Base-by-base conservation (phyloP, 495 filamentous ascomycete genomes). In the Tuber calosporum region DNA sequence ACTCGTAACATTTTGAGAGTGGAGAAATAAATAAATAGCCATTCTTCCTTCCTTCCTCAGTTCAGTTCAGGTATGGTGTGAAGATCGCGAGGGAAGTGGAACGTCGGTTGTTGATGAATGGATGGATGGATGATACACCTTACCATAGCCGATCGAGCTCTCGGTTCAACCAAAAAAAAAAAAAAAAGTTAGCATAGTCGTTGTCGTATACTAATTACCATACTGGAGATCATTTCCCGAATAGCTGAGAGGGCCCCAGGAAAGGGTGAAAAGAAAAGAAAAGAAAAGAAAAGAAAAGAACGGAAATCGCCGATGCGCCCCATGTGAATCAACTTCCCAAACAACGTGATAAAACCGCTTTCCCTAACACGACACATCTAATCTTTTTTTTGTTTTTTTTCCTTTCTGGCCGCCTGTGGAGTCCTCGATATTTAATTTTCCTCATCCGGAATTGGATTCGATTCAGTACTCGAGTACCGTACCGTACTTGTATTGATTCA, bases 261-360 rank as follows among this genome's bases (percentile, higher is more conserved):
- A 30, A 30, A 11, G 48, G 53, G 20, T 43, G 42, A 13, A 62
- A 17, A 3, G n/a, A 15, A 30, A n/a, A 26, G 53, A 62, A 62
- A 30, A 3, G n/a, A 15, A 30, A n/a, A 26, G 53, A 62, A 62
- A 30, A n/a, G n/a, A n/a, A n/a, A n/a, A 3, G n/a, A 15, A 30
- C 53, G 53, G 53, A 62, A 62, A 30, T 62, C 53, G 53, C 53
- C 53, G 53, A 62, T 62, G 9, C 26, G n/a, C 53, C 53, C 53
- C 53, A 62, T 62, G 53, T 26, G 26, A 62, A 30, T 62, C 53
- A 62, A 62, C 53, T 62, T 62, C 53, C 26, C 5, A 30, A 30
- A 62, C 53, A 62, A 62, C 53, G 9, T 62, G 17, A 30, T 62
- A 62, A 30, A 62, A 62, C 53, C n/a, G n/a, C 53, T 30, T 15